These are phyloP conservation scores for Bolboschoenoplectus hybrid DNA, from an alignment of 202 grass and related monocot genomes.

Conservation along the genomic window DNA sequence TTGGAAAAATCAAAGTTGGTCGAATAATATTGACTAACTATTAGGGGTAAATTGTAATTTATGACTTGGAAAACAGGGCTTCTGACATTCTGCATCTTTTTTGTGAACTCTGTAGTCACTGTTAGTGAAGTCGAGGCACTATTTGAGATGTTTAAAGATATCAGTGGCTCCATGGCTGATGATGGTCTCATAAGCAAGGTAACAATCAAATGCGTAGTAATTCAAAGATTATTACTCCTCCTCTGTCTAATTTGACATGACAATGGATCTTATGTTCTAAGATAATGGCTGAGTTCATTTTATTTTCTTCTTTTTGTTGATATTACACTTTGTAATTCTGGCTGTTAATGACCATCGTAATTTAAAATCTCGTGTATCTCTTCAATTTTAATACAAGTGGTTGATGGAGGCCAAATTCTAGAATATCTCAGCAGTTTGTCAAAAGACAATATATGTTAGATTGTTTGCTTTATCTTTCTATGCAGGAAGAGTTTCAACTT, in stretches of 20 bases:
- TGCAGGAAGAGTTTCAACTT: slow-evolving; percentile 96
- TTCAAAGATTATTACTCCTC: neutral
- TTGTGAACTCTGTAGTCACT: slow-evolving; percentile 57
- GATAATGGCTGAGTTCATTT: neutral
- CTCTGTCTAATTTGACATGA: neutral
- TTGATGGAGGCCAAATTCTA: neutral
- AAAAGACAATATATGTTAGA: neutral
- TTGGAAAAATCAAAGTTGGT: neutral
- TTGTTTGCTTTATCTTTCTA: slow-evolving; percentile 27
- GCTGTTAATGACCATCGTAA: neutral
- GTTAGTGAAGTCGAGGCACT: slow-evolving; percentile 95
- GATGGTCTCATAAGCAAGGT: slow-evolving; percentile 99
- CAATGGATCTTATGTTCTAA: neutral
- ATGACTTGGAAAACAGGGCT: slow-evolving; percentile 8
- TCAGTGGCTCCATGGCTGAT: slow-evolving; percentile 82
- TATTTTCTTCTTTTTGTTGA: neutral
- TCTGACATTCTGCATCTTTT: slow-evolving; percentile 29
- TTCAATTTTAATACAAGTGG: neutral
- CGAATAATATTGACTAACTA: slow-evolving; percentile 22
- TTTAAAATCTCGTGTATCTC: neutral
- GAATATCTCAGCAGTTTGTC: neutral
- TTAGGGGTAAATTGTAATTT: slow-evolving; percentile 10
- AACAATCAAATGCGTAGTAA: slow-evolving; percentile 19
- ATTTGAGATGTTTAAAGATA: slow-evolving; percentile 98
- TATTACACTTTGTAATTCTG: neutral